phyloP scores from a whole-genome alignment of 345 rosid species.

The Ailanthus altissimus region DNA sequence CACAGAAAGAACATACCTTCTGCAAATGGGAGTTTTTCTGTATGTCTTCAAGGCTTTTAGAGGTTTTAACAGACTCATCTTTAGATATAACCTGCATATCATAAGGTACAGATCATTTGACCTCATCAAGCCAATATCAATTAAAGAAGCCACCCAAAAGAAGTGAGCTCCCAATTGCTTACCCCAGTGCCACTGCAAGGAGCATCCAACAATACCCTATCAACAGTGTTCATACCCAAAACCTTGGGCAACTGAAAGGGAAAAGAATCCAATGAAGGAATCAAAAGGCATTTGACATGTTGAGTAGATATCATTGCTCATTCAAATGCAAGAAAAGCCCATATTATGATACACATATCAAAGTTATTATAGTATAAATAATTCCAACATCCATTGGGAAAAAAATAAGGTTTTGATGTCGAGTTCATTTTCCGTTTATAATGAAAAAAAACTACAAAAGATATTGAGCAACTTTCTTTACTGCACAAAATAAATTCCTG shows the following conservation, averaged over 20 bases:
- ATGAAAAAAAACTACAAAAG: not conserved
- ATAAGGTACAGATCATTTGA: conserved; percentile 22
- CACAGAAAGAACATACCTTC: conserved; percentile 57
- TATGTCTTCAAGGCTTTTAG: conserved; percentile 81
- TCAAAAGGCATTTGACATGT: not conserved
- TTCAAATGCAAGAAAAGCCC: not conserved
- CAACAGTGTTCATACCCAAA: conserved; percentile 73
- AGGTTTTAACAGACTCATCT: conserved; percentile 90
- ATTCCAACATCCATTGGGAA: not conserved
- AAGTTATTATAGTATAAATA: not conserved
- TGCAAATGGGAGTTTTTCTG: conserved; percentile 77
- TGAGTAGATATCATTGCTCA: not conserved
- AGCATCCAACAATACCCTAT: conserved; percentile 91
- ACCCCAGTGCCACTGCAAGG: conserved; percentile 99
- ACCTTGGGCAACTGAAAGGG: conserved; percentile 69
- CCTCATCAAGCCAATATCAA: conserved; percentile 6
- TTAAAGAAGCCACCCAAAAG: not conserved
- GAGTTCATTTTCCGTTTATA: not conserved
- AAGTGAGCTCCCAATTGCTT: conserved; percentile 31
- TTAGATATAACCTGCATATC: conserved; percentile 60
- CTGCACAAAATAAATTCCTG: not conserved
- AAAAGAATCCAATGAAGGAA: conserved; percentile 2
- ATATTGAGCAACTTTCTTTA: not conserved
- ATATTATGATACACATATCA: not conserved
- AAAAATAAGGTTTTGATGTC: not conserved